phyloP scores from a whole-genome alignment of 2,329 filamentous ascomycete genomes.

The Diaporthe capsici region DNA sequence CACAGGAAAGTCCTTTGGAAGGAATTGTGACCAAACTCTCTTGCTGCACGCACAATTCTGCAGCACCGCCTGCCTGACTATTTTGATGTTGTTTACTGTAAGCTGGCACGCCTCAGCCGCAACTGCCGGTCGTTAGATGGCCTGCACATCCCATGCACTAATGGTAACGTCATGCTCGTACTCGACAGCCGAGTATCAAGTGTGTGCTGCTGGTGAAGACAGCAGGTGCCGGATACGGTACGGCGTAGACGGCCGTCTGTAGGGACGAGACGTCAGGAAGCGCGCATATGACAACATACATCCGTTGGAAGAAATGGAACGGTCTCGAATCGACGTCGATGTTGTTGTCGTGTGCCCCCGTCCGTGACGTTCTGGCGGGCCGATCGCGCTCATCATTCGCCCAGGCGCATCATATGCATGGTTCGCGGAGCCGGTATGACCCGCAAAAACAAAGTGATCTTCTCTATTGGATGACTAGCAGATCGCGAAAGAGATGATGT shows the following conservation, averaged over 20 bases:
- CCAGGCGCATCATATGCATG: conserved; percentile 15
- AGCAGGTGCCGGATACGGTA: not conserved
- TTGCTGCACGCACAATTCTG: not conserved
- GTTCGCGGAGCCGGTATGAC: conserved; percentile 27
- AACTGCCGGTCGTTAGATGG: not conserved
- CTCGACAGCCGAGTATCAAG: not conserved
- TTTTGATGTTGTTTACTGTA: not conserved
- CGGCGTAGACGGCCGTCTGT: not conserved
- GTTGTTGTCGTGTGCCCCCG: not conserved
- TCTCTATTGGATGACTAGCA: not conserved
- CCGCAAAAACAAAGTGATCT: conserved; percentile 27
- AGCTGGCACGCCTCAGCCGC: not conserved
- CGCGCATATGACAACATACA: conserved; percentile 12
- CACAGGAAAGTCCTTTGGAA: not conserved
- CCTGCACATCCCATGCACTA: not conserved
- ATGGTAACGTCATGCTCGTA: not conserved
- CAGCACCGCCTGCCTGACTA: not conserved
- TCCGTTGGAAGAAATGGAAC: not conserved
- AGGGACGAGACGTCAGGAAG: not conserved
- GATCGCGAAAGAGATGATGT: no score
- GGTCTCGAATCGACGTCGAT: conserved; percentile 17
- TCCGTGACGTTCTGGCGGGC: conserved; percentile 24
- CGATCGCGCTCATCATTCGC: conserved; percentile 37
- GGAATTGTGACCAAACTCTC: no score
- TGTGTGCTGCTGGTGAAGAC: not conserved